Conservation (phyloP, 371 early-diverging fungal species). For the Mucor piriformis region DNA sequence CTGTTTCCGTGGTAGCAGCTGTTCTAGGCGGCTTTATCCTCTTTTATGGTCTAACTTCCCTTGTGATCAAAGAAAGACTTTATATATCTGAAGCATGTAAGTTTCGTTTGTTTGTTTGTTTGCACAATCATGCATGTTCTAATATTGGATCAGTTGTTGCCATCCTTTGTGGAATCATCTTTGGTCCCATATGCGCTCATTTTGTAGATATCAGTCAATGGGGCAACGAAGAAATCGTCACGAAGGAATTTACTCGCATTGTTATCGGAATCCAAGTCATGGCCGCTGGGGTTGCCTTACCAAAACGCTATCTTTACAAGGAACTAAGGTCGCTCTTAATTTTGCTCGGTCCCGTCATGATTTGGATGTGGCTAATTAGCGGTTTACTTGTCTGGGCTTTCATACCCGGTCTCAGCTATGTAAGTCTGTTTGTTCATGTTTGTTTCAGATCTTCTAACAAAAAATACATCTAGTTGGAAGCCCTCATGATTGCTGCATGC, state of each 20-base stretch:
- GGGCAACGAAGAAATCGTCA: constrained; percentile 44
- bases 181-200: constrained; percentile 73
- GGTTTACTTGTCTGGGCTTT: constrained; percentile 38
- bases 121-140: too few relatives aligned
- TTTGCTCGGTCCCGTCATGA: constrained; percentile 81
- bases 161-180: constrained; percentile 79
- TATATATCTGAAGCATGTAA: constrained; percentile 89
- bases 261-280: constrained; percentile 83
- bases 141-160: constrained; percentile 64
- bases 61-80: constrained; percentile 86
- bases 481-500: constrained; percentile 50
- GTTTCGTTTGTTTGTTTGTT: constrained; percentile 9
- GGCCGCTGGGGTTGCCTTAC: constrained; percentile 74
- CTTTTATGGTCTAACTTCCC: constrained; percentile 81
- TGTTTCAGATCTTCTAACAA: too few relatives aligned
- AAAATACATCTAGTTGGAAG: constrained; percentile 48
- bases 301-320: constrained; percentile 60
- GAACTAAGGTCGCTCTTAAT: constrained; percentile 65
- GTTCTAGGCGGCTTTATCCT: constrained; percentile 85
- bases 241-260: constrained; percentile 74
- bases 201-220: constrained; percentile 41
- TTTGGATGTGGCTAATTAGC: constrained; percentile 61
- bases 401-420: constrained; percentile 40
- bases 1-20: constrained; percentile 32
- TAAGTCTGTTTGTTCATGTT: constrained; percentile 16